A percentile compares a stretch with the other conserved stretches of the same genome.
Evolutionary conservation across 257 asterid genomes (phyloP).

Genomic region (Nicotiana sylvestris): DNA sequence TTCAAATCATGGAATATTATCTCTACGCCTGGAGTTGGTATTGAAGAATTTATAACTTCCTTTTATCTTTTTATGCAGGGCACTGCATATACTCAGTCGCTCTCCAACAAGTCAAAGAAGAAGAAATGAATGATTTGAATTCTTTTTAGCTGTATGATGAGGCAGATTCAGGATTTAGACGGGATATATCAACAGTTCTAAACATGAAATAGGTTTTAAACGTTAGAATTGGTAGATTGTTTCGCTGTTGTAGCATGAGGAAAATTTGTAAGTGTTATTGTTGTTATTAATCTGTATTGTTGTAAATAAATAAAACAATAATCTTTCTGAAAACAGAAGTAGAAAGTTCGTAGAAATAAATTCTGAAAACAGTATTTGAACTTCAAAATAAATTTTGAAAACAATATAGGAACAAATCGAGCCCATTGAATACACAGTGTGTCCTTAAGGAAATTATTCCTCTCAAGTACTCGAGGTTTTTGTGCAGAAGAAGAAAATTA

Average conservation of each 20-base stretch:
- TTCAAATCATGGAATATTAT: too few species aligned
- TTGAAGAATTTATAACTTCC: background rate
- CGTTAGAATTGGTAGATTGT: constrained; percentile 19
- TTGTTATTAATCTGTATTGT: too few species aligned
- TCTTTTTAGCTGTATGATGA: constrained; percentile 8
- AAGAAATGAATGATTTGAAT: constrained; percentile 55
- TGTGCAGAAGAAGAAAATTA: too few species aligned
- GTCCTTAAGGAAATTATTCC: too few species aligned
- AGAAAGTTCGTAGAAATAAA: too few species aligned
- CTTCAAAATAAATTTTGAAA: too few species aligned
- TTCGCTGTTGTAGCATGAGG: constrained; percentile 49
- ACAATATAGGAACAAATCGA: too few species aligned
- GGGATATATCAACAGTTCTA: constrained; percentile 10
- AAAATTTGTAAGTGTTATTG: background rate
- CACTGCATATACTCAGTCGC: constrained; percentile 69
- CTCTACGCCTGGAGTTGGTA: background rate
- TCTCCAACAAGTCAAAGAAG: constrained; percentile 62
- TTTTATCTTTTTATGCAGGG: constrained; percentile 40
- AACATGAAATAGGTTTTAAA: constrained; percentile 15
- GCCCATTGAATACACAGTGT: too few species aligned
- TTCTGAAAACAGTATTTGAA: too few species aligned
- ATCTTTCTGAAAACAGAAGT: too few species aligned
- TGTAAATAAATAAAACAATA: too few species aligned
- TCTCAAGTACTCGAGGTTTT: too few species aligned
- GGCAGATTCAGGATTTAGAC: constrained; percentile 17